A percentile compares a stretch with the other conserved stretches of the same genome.
Evolutionary conservation across 805 yeast species (phyloP).

Genomic region (Pichia membranifaciens): DNA sequence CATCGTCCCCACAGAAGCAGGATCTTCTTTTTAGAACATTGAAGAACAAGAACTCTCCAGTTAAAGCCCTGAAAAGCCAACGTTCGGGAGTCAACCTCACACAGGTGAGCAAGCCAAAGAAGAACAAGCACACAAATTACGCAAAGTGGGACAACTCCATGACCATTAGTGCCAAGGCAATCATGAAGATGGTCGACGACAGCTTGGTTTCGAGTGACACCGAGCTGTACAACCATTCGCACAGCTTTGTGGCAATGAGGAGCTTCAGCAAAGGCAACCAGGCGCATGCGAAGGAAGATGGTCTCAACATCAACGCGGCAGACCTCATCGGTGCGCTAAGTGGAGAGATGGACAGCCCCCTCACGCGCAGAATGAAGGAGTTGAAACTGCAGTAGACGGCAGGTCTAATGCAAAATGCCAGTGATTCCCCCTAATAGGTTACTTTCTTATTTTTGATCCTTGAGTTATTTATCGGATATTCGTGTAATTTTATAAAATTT

Average conservation of each 20-base stretch:
- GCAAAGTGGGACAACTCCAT: slow-evolving; percentile 32
- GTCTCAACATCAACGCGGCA: slow-evolving; percentile 26
- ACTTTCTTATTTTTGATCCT: too few species aligned
- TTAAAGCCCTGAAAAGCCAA: slow-evolving; percentile 5
- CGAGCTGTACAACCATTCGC: slow-evolving; percentile 22
- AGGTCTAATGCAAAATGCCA: too few species aligned
- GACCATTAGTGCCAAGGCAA: slow-evolving; percentile 33
- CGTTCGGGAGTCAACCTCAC: slow-evolving; percentile 9
- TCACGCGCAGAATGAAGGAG: slow-evolving; percentile 3
- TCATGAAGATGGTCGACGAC: slow-evolving; percentile 35
- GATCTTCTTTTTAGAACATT: slow-evolving; percentile 1
- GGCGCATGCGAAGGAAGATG: slow-evolving; percentile 8
- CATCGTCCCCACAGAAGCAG: slow-evolving; percentile 5
- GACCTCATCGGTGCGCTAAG: slow-evolving; percentile 27
- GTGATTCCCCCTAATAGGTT: too few species aligned
- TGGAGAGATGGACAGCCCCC: slow-evolving; percentile 4
- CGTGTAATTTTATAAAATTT: too few species aligned
- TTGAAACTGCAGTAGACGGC: neutral
- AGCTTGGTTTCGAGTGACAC: slow-evolving; percentile 34
- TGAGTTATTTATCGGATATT: too few species aligned
- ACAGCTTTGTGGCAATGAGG: slow-evolving; percentile 12
- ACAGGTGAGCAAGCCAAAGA: slow-evolving; percentile 5
- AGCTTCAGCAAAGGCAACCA: neutral
- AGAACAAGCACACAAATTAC: slow-evolving; percentile 15
- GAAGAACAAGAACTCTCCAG: slow-evolving; percentile 5